Base-by-base conservation (phyloP, 129 eudicot genomes). In the Smallanthus sonchifolius region DNA sequence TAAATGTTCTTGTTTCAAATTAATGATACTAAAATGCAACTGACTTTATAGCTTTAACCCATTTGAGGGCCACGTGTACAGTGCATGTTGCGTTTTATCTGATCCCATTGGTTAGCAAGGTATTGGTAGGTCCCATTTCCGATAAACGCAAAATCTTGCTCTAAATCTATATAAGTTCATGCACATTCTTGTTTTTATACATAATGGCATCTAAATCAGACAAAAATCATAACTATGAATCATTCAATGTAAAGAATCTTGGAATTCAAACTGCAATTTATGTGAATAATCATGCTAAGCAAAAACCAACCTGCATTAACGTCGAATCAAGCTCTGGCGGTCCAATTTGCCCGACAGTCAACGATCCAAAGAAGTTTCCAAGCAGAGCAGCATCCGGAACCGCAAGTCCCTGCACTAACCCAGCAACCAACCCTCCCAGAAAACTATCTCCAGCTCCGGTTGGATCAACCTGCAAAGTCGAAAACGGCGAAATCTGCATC, bases 401-500 rank as follows among this genome's bases (percentile, higher is more conserved):
- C 14, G 74, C 75, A 44, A 93, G 67, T 8, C 98, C 97, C 24
- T 86, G 77, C 11, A 80, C 89, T 15, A 93, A 79, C 35, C 98
- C 98, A 0, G 84, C 88, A 55, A 93, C 97, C 13, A 93, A 80
- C 55, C 98, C 98, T 2, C 89, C 98, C 45, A 93, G 61, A 59
- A 93, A 93, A 68, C 98, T 93, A 83, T 93, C 98, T 10, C 97
- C 98, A 1, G 98, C 98, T 0, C 98, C 98, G 1, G 98, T 93
- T 0, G 98, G 98, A 76, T 92, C 98, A 63, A 87, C 87, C 84
- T 92, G 96, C 20, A 84, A 83, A 0, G 96, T 68, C 48, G 81
- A 57, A 80, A 92, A 92, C 0, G 98, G 92, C 14, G 82, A 70
- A 47, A 94, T 72, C 66, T 67, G 63, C 75, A 77, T 45, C 85